Conservation (phyloP, 345 rosid genomes). For the Barbarea vulgaris region DNA sequence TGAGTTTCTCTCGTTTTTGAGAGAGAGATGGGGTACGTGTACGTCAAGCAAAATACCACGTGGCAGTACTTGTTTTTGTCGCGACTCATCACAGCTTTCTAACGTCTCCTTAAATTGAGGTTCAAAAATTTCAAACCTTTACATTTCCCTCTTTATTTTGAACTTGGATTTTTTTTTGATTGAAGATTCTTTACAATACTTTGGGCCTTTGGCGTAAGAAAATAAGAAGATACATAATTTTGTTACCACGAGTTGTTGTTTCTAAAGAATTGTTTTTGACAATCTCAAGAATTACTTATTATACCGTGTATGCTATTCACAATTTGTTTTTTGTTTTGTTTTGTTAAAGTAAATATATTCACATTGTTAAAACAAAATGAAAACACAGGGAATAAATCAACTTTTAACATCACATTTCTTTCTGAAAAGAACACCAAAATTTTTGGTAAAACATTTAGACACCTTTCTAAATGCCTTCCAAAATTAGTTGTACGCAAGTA, state of each 20-base stretch:
- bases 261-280: not conserved
- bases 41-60: constrained; percentile 1
- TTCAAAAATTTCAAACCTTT: not conserved
- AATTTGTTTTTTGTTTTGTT: no score
- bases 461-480: not conserved
- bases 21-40: constrained; percentile 21
- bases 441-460: not conserved
- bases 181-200: no score
- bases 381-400: no score
- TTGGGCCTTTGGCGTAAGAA: no score
- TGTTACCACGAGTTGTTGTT: not conserved
- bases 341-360: not conserved
- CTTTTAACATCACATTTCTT: not conserved
- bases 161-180: not conserved
- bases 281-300: no score
- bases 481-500: not conserved
- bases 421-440: no score
- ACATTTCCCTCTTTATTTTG: not conserved
- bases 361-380: no score
- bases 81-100: not conserved
- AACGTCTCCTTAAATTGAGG: not conserved
- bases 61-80: constrained; percentile 15
- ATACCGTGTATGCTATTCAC: no score
- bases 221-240: no score
- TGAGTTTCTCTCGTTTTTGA: not conserved